Evolutionary conservation across 75 land plant genomes (phyloP).

Genomic region (Pinus tabuliformis): DNA sequence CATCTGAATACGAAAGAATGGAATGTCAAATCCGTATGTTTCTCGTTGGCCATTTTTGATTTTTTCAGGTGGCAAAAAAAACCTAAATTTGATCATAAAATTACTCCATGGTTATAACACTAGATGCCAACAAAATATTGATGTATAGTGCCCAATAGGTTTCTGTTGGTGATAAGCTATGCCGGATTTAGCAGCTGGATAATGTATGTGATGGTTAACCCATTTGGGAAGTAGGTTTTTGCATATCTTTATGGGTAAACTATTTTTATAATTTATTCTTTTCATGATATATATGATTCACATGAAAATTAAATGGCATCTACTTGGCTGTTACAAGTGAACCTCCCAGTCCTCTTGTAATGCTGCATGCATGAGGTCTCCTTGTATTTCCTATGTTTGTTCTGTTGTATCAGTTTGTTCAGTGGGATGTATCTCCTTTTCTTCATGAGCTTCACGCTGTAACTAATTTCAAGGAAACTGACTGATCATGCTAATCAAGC

Average conservation of each 20-base stretch:
- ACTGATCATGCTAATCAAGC: background rate
- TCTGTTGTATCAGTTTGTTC: background rate
- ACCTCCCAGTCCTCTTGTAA: background rate
- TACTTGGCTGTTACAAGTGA: background rate
- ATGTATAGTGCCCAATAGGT: no score
- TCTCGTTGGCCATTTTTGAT: no score
- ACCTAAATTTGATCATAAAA: no score
- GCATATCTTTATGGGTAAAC: background rate
- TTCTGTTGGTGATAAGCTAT: no score
- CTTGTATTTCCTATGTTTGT: background rate
- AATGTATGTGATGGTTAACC: background rate
- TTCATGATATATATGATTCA: background rate
- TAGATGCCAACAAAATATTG: no score
- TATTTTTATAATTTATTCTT: background rate
- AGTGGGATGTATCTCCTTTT: background rate
- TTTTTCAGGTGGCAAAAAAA: no score
- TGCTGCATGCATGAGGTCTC: background rate
- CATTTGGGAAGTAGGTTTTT: background rate
- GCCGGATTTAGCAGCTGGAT: conserved; percentile 2
- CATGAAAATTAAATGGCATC: background rate
- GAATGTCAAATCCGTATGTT: no score
- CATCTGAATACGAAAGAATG: conserved; percentile 13
- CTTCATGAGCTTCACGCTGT: background rate
- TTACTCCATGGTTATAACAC: no score
- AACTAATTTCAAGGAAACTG: background rate